These are phyloP conservation scores for Coemansia sp. DNA, from an alignment of 192 early-diverging fungal genomes.

Conservation along the genomic window DNA sequence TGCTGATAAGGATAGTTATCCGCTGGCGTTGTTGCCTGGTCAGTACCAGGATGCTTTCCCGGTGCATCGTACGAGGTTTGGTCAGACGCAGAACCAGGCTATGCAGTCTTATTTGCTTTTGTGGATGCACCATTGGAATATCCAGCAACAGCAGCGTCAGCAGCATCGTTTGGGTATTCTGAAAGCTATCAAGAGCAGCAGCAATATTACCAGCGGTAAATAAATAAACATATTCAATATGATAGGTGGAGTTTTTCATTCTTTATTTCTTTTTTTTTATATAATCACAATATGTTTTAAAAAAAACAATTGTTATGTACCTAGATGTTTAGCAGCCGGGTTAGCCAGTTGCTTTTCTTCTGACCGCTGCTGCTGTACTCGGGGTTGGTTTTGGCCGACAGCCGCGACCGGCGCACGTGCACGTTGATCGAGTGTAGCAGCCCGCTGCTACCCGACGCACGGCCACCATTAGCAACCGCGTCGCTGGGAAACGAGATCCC, in stretches of 20 bases:
- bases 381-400: conserved; percentile 18
- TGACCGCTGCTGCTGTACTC: conserved; percentile 9
- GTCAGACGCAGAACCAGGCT: conserved; percentile 32
- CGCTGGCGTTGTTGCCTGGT: conserved; percentile 48
- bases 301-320: not conserved
- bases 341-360: conserved; percentile 12
- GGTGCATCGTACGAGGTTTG: conserved; percentile 39
- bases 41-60: conserved; percentile 49
- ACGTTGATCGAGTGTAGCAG: conserved; percentile 9
- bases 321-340: conserved; percentile 19
- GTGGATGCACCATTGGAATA: conserved; percentile 31
- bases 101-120: conserved; percentile 32
- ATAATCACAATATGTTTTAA: not conserved
- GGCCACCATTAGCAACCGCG: not conserved
- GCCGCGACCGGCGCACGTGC: conserved; percentile 18
- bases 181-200: not conserved
- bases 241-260: not conserved
- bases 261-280: not conserved
- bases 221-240: not conserved
- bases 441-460: not conserved
- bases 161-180: conserved; percentile 18
- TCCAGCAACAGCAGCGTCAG: conserved; percentile 14
- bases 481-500: not conserved
- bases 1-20: conserved; percentile 18
- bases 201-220: not conserved